Base-by-base conservation (phyloP, 2,329 filamentous ascomycete species). In the Fusarium piperis region DNA sequence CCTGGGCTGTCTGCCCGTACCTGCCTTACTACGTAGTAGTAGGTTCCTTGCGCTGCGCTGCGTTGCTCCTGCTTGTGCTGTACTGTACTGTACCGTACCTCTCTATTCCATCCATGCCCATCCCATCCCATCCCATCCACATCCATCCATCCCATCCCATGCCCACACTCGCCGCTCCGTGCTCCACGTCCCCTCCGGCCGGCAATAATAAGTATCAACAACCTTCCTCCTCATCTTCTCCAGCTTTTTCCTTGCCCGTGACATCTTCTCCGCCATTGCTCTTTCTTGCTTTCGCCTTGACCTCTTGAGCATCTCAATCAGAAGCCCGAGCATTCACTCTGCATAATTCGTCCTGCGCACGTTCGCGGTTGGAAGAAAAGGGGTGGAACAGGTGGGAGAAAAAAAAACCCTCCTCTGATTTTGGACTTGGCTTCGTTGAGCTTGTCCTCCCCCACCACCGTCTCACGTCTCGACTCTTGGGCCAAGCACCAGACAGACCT, bases 181-280 rank as follows among this genome's bases (percentile, higher is more conserved):
- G 71, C 73, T 68, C 73, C 68, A 74, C 74, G 69, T 70, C 68
- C 70, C 68, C 74, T 77, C 67, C 65, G 73, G 72, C 75, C 69
- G 69, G 70, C 75, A 76, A 67, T 59, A 73, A 77, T 77, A 77
- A 77, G 75, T 77, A 77, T 76, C 75, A 75, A 76, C 75, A 71
- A 68, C 72, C 72, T 68, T 77, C 75, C 75, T 74, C 74, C 72
- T 75, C 75, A 68, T 69, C 73, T 64, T 67, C 61, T 59, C 67
- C 60, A 68, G 66, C 70, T 68, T 71, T 59, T 67, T 65, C 62
- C 66, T 75, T 63, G 65, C 48, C 70, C 62, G 64, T 68, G 74
- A 66, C 62, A 61, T 62, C 63, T 70, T 73, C 62, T 64, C 52
- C 52, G 62, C 48, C 59, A 65, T 62, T 71, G 26, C 36, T 33